phyloP scores from a whole-genome alignment of 352 stramenopile genomes.

The Elongisporangium prolatum region DNA sequence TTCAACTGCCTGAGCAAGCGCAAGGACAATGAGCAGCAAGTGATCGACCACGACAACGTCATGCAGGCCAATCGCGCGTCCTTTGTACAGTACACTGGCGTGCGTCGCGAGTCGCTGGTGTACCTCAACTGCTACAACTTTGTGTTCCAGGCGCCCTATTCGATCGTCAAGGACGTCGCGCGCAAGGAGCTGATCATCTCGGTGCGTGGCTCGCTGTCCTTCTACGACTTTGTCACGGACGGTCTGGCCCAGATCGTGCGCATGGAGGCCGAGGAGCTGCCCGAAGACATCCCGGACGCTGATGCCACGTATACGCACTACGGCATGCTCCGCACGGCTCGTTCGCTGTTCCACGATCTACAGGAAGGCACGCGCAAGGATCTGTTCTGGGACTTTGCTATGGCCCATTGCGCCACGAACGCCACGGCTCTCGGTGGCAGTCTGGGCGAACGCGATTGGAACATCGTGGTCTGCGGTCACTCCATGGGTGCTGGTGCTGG shows the following conservation, averaged over 20 bases:
- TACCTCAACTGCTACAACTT: slow-evolving; percentile 80
- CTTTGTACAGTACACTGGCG: slow-evolving; percentile 69
- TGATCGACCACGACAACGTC: slow-evolving; percentile 64
- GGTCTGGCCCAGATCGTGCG: slow-evolving; percentile 56
- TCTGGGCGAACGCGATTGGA: slow-evolving; percentile 29
- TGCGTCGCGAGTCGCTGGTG: slow-evolving; percentile 49
- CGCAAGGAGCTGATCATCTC: slow-evolving; percentile 70
- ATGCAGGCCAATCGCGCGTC: slow-evolving; percentile 55
- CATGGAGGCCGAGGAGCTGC: slow-evolving; percentile 55
- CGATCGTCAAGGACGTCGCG: slow-evolving; percentile 59
- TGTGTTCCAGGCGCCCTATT: slow-evolving; percentile 72
- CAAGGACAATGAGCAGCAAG: slow-evolving; percentile 25
- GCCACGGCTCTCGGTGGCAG: slow-evolving; percentile 3
- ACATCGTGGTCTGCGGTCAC: slow-evolving; percentile 74
- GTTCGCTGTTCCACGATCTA: slow-evolving; percentile 52
- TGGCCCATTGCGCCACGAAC: slow-evolving; percentile 30
- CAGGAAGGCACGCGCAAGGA: slow-evolving; percentile 49
- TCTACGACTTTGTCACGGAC: slow-evolving; percentile 78
- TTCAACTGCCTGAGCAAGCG: slow-evolving; percentile 52
- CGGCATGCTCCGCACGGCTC: slow-evolving; percentile 65
- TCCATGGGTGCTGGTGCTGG: slow-evolving; percentile 79
- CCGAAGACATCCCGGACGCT: slow-evolving; percentile 39
- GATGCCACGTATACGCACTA: slow-evolving; percentile 57
- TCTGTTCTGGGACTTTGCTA: slow-evolving; percentile 69
- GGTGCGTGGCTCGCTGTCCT: slow-evolving; percentile 70